A percentile compares a stretch with the other conserved stretches of the same genome.
These are phyloP conservation scores for Neodidymelliopsis sp. DNA, from an alignment of 2,329 filamentous ascomycete genomes.

Conservation along the genomic window DNA sequence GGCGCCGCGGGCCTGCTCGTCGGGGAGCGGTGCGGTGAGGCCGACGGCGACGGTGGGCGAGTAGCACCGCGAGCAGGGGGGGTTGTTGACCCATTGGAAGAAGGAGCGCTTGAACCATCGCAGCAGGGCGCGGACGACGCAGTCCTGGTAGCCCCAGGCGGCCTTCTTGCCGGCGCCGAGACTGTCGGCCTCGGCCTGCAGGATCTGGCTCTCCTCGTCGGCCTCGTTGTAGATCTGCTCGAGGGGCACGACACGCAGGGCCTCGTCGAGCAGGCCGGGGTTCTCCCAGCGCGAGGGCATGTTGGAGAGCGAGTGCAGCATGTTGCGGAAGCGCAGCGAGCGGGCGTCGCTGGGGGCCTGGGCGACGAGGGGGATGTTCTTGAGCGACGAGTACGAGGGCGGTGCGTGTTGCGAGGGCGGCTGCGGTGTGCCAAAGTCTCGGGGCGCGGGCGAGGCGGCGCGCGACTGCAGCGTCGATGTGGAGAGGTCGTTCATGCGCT, in stretches of 20 bases:
- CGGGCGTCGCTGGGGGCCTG: conserved; percentile 69
- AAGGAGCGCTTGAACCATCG: conserved; percentile 97
- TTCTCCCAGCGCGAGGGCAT: conserved; percentile 97
- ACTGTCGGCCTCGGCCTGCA: conserved; percentile 86
- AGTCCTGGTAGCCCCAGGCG: conserved; percentile 98
- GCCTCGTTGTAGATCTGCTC: conserved; percentile 93
- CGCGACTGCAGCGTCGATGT: conserved; percentile 66
- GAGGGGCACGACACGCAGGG: conserved; percentile 82
- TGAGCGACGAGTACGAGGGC: conserved; percentile 67
- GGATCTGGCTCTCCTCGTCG: conserved; percentile 88
- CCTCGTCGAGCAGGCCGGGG: conserved; percentile 91
- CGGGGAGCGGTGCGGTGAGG: conserved; percentile 82
- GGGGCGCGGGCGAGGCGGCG: conserved; percentile 64
- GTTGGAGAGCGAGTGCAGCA: conserved; percentile 83
- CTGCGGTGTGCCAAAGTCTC: conserved; percentile 55
- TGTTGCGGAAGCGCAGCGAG: conserved; percentile 65
- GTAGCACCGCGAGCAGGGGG: conserved; percentile 80
- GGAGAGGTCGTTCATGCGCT: conserved; percentile 80
- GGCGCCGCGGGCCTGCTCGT: conserved; percentile 88
- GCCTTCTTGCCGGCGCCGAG: conserved; percentile 80
- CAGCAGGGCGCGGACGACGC: conserved; percentile 86
- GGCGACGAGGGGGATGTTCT: conserved; percentile 74
- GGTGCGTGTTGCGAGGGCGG: conserved; percentile 48
- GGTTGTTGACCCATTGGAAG: conserved; percentile 97
- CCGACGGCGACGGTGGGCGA: conserved; percentile 84